Conservation (phyloP, 129 eudicot species). For the Ambrosia trifida region DNA sequence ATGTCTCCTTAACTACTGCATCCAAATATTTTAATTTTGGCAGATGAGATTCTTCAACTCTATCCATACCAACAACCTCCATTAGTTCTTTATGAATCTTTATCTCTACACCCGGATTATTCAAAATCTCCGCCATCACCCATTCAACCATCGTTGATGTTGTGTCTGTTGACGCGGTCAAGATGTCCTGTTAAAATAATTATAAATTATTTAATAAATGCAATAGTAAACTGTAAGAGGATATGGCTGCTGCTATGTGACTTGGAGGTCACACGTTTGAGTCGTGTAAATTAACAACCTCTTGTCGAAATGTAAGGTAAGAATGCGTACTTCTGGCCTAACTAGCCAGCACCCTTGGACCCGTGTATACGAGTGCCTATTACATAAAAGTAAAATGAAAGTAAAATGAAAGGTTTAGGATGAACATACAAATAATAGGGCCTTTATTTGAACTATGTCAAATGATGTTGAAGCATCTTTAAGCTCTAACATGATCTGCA, state of each 20-base stretch:
- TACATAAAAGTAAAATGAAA: no score
- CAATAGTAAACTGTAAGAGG: background rate
- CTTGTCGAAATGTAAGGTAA: no score
- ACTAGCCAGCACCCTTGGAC: no score
- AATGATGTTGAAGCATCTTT: slow-evolving; percentile 18
- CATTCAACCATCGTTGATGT: slow-evolving; percentile 40
- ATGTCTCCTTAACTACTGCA: slow-evolving; percentile 47
- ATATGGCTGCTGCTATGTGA: no score
- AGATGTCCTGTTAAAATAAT: slow-evolving; percentile 31
- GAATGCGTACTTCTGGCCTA: no score
- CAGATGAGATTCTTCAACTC: slow-evolving; percentile 40
- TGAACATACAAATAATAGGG: slow-evolving; percentile 25
- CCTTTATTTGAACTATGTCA: slow-evolving; percentile 31
- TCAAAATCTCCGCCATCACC: slow-evolving; percentile 48
- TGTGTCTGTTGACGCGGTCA: slow-evolving; percentile 40
- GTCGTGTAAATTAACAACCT: no score
- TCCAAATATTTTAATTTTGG: slow-evolving; percentile 36
- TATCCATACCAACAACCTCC: slow-evolving; percentile 22
- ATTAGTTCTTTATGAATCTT: slow-evolving; percentile 43
- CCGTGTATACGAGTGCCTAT: no score
- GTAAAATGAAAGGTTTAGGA: background rate
- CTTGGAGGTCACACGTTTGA: no score
- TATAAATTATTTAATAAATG: background rate
- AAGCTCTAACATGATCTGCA: slow-evolving; percentile 41
- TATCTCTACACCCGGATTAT: slow-evolving; percentile 19